These are phyloP conservation scores for Rhodotorula sp. DNA, from an alignment of 1,284 basidiomycete genomes.

Conservation along the genomic window DNA sequence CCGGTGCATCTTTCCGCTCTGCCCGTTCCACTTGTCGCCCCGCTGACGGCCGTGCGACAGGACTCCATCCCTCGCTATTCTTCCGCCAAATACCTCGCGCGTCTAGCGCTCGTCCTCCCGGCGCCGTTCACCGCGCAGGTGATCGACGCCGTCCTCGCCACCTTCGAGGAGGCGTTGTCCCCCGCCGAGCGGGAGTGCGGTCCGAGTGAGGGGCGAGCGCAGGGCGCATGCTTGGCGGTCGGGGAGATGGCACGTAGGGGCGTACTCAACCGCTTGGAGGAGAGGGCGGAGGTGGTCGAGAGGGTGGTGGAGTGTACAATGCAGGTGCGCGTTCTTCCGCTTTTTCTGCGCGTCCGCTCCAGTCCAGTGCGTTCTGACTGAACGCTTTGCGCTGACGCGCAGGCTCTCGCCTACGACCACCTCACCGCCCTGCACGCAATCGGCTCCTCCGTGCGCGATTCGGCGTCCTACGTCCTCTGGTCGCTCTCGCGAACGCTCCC, in stretches of 20 bases:
- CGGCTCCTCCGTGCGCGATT: slow-evolving; percentile 91
- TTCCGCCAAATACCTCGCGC: slow-evolving; percentile 86
- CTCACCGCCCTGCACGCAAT: slow-evolving; percentile 88
- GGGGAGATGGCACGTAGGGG: slow-evolving; percentile 88
- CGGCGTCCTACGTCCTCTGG: slow-evolving; percentile 94
- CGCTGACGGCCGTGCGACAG: slow-evolving; percentile 54
- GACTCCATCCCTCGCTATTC: slow-evolving; percentile 96
- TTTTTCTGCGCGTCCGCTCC: background rate
- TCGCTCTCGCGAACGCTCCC: slow-evolving; percentile 72
- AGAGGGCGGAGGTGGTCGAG: slow-evolving; percentile 42
- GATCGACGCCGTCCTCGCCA: slow-evolving; percentile 70
- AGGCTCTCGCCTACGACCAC: slow-evolving; percentile 92
- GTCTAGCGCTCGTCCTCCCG: slow-evolving; percentile 79
- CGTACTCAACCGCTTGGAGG: slow-evolving; percentile 53
- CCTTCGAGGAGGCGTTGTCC: slow-evolving; percentile 62
- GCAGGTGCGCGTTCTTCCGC: slow-evolving; percentile 3
- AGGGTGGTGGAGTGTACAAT: slow-evolving; percentile 25
- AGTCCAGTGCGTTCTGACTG: background rate
- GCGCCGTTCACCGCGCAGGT: slow-evolving; percentile 74
- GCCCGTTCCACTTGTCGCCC: background rate
- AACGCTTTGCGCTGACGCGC: background rate
- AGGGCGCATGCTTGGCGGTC: slow-evolving; percentile 88
- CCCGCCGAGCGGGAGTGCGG: slow-evolving; percentile 63
- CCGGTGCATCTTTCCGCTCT: slow-evolving; percentile 56
- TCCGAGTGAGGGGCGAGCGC: slow-evolving; percentile 76